A percentile compares a stretch with the other conserved stretches of the same genome.
Conservation (phyloP, 2,329 filamentous ascomycete genomes). For the Didymella lethalis region DNA sequence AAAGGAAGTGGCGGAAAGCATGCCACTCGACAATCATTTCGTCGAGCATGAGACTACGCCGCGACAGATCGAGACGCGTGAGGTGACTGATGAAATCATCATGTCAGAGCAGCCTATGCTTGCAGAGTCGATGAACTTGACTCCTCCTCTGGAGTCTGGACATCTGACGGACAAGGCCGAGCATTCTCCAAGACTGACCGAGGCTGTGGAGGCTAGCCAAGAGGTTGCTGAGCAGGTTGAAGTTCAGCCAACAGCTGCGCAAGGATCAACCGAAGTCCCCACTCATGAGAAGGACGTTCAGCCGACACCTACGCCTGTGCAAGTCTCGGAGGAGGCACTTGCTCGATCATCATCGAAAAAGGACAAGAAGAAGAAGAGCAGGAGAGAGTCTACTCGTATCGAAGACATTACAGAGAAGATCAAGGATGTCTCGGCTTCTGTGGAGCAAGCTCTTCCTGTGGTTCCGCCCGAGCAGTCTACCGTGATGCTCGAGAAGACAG, state of each 20-base stretch:
- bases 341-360: conserved; percentile 36
- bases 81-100: conserved; percentile 1
- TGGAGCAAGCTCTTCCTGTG: conserved; percentile 11
- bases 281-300: not conserved
- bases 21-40: not conserved
- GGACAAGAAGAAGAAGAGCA: conserved; percentile 38
- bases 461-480: conserved; percentile 5
- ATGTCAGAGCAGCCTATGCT: conserved; percentile 1
- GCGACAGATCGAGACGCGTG: not conserved
- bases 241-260: not conserved
- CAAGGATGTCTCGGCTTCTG: conserved; percentile 1
- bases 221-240: not conserved
- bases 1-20: conserved; percentile 22
- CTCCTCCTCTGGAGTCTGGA: not conserved
- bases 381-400: conserved; percentile 23
- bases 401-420: conserved; percentile 15
- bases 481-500: not conserved
- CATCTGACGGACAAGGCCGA: not conserved
- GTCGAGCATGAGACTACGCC: not conserved
- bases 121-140: conserved; percentile 2
- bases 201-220: not conserved
- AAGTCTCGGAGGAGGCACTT: conserved; percentile 19
- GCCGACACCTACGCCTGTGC: conserved; percentile 3
- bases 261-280: not conserved
- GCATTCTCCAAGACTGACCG: not conserved